phyloP scores from a whole-genome alignment of 768 basidiomycete species.

The Clitopilus hobsonii region DNA sequence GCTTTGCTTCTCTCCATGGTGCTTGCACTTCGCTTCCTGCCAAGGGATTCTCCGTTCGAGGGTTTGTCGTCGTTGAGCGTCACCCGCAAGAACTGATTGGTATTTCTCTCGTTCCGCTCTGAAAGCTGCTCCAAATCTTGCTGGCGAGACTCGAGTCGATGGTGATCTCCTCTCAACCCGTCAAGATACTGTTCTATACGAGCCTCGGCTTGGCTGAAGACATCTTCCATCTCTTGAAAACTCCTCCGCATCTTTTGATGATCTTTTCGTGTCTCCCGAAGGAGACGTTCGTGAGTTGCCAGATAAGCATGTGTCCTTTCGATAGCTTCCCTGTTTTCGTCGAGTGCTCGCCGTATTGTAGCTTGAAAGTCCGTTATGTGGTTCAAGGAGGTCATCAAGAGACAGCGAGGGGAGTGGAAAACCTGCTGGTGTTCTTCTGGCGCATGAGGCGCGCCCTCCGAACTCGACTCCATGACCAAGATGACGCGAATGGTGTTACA shows the following conservation, averaged over 20 bases:
- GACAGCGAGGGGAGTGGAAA: not conserved
- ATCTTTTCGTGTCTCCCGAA: not conserved
- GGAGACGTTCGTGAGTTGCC: not conserved
- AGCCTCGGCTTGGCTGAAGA: not conserved
- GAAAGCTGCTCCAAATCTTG: not conserved
- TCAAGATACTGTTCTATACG: not conserved
- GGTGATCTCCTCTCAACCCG: not conserved
- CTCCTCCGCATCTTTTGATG: not conserved
- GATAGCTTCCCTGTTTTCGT: not conserved
- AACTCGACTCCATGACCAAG: not conserved
- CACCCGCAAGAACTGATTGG: not conserved
- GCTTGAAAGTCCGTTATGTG: not conserved
- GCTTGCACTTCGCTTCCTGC: not conserved
- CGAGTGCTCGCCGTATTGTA: not conserved
- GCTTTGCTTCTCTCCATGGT: not conserved
- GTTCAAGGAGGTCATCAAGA: slow-evolving; percentile 1
- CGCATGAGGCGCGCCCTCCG: not conserved
- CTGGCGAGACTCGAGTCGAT: not conserved
- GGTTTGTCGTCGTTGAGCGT: not conserved
- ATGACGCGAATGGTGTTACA: not conserved
- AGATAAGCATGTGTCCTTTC: not conserved
- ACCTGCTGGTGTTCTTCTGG: not conserved
- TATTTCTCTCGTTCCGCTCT: not conserved
- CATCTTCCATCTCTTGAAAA: not conserved
- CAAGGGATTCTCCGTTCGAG: not conserved